Evolutionary conservation across 768 basidiomycete genomes (phyloP).

Genomic region (Kwoniella dejecticola): DNA sequence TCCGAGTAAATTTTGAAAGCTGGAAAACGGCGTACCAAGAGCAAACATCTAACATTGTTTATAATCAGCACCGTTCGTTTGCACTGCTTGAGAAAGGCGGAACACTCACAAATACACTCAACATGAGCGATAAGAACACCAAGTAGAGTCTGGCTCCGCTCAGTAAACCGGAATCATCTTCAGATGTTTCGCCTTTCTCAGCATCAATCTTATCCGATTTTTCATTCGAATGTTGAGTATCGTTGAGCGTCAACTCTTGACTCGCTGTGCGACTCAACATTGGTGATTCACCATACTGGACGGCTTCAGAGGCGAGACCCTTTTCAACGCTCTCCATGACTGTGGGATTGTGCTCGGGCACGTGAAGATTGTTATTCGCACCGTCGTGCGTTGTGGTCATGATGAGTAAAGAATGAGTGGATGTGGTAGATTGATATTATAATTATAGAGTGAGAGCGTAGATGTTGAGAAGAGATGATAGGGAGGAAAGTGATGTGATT

Average conservation of each 20-base stretch:
- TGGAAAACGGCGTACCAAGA: slow-evolving; percentile 13
- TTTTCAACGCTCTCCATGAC: neutral
- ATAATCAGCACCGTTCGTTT: neutral
- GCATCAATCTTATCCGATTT: slow-evolving; percentile 10
- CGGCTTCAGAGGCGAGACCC: slow-evolving; percentile 19
- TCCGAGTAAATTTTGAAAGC: neutral
- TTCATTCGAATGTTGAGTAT: slow-evolving; percentile 7
- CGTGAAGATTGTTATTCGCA: neutral
- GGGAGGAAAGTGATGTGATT: no score
- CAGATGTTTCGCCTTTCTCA: slow-evolving; percentile 5
- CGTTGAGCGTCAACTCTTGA: slow-evolving; percentile 12
- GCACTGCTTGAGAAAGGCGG: neutral
- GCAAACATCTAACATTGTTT: slow-evolving; percentile 20
- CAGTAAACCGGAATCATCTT: slow-evolving; percentile 19
- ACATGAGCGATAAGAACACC: slow-evolving; percentile 42
- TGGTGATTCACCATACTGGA: slow-evolving; percentile 22
- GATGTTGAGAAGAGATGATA: neutral
- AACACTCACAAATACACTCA: slow-evolving; percentile 37
- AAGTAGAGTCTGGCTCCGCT: slow-evolving; percentile 30
- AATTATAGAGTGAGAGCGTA: neutral
- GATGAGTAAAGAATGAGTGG: neutral
- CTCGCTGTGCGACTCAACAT: slow-evolving; percentile 22
- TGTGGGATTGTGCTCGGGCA: slow-evolving; percentile 4
- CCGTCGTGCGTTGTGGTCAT: slow-evolving; percentile 6
- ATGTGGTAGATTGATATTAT: neutral